Base-by-base conservation (phyloP, 805 yeast species). In the Wickerhamomyces queroliae region DNA sequence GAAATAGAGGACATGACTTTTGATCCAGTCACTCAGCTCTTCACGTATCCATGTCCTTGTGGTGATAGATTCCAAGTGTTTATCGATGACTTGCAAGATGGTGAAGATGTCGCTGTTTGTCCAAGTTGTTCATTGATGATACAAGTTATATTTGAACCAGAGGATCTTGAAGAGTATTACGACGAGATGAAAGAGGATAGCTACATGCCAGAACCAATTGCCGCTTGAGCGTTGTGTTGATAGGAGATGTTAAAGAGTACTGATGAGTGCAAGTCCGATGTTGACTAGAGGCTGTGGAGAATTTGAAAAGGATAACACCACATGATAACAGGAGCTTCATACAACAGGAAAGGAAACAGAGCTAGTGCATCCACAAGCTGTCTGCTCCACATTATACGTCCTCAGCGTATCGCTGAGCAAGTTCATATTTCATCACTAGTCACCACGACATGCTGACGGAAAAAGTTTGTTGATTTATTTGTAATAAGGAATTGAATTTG, bases 21-120 rank as follows among this genome's bases (percentile, higher is more conserved):
- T 58, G 97, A 93, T 59, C 78, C 90, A 3, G 69, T 67, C n/a
- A 78, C 84, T 12, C 89, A 84, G 59, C 63, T 87, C 20, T 87
- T 90, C 63, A 83, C 88, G 37, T 91, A 90, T 54, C 99, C 99
- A 4, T 93, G 99, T 69, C 99, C 99, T 1, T 93, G 99, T 62
- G 99, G 99, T 9, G 99, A 93, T 61, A 72, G 80, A 55, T 93
- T 93, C 63, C 95, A 91, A 56, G 85, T 93, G 21, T 69, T 77
- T 23, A 69, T 89, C 37, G 93, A 83, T 51, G 99, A 93, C 57
- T 69, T 93, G 60, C 68, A 70, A 45, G 96, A 89, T 50, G 99
- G 97, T 8, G 95, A 87, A 52, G 89, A 88, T 44, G 79, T 88
- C 23, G 99, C 99, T 0, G 95, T 91, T 15, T 93, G 99, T 62